A percentile compares a stretch with the other conserved stretches of the same genome.
Evolutionary conservation across 148 eudicot genomes (phyloP).

Genomic region (Arbutus unedo): DNA sequence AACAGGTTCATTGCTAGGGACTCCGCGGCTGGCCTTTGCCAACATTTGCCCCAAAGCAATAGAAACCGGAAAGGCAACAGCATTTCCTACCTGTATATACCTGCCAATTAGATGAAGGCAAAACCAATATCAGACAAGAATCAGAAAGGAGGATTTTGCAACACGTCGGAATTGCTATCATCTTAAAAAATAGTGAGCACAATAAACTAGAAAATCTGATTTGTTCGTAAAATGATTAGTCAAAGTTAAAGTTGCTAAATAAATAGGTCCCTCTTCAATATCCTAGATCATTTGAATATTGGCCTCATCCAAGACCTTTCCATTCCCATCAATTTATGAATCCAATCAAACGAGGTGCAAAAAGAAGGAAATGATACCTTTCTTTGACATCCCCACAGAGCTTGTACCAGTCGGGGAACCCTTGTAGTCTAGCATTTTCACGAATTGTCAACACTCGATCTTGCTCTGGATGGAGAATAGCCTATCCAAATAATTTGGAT

Average conservation of each 20-base stretch:
- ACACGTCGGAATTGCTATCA: neutral
- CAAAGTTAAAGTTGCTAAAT: neutral
- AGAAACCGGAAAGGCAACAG: slow-evolving; percentile 50
- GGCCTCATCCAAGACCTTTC: neutral
- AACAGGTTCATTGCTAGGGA: slow-evolving; percentile 29
- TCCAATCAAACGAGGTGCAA: neutral
- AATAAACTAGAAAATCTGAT: no score
- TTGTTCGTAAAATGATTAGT: no score
- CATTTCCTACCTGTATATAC: slow-evolving; percentile 58
- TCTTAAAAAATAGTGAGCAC: neutral
- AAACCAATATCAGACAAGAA: neutral
- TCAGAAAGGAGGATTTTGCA: neutral
- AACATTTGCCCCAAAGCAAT: slow-evolving; percentile 39
- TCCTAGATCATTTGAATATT: neutral
- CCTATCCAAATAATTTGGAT: slow-evolving; percentile 13
- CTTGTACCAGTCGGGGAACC: slow-evolving; percentile 46
- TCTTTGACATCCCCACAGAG: slow-evolving; percentile 37
- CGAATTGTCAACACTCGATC: slow-evolving; percentile 48
- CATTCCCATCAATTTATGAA: neutral
- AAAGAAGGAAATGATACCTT: slow-evolving; percentile 22
- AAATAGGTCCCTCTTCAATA: neutral
- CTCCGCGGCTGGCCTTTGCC: slow-evolving; percentile 32
- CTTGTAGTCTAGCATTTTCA: slow-evolving; percentile 53
- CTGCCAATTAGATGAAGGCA: slow-evolving; percentile 17
- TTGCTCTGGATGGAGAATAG: slow-evolving; percentile 41